Conservation (phyloP, 495 filamentous ascomycete species). For the Beverwykella pulmonaria region DNA sequence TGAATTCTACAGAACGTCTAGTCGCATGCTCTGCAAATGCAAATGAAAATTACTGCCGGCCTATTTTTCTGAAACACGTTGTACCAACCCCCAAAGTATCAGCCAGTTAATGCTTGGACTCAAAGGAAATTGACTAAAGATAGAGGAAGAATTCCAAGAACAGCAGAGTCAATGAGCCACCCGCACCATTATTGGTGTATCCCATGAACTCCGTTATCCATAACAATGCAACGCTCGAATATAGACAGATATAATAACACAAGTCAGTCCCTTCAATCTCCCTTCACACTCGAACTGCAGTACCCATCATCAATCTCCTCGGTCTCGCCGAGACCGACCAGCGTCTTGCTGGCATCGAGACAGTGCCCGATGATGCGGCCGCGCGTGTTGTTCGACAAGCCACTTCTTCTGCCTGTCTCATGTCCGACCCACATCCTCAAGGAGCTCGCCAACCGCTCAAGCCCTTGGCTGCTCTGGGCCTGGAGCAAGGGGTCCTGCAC, state of each 20-base stretch:
- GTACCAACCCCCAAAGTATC: not conserved
- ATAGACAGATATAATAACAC: not conserved
- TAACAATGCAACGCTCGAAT: not conserved
- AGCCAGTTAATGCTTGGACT: too few relatives aligned
- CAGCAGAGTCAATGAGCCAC: not conserved
- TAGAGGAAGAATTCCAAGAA: not conserved
- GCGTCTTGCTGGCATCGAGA: constrained; percentile 32
- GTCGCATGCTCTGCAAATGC: too few relatives aligned
- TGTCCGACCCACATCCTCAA: constrained; percentile 46
- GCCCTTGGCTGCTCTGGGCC: constrained; percentile 26
- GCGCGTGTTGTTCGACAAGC: constrained; percentile 31
- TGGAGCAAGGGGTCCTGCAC: constrained; percentile 3
- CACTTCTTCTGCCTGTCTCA: constrained; percentile 36
- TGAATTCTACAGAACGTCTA: too few relatives aligned
- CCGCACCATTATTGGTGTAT: not conserved
- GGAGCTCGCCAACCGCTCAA: constrained; percentile 42
- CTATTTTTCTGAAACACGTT: too few relatives aligned
- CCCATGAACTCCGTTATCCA: not conserved
- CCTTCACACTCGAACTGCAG: constrained; percentile 37
- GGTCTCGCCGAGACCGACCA: constrained; percentile 29
- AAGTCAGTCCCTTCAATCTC: not conserved
- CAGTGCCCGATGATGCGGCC: constrained; percentile 22
- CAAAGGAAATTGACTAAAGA: too few relatives aligned
- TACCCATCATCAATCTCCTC: constrained; percentile 40
- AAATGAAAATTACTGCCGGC: too few relatives aligned